Evolutionary conservation across 345 rosid species (phyloP), one percentile per base, ranked within the genome.

Genomic region (Sonneratia caseolaris): DNA sequence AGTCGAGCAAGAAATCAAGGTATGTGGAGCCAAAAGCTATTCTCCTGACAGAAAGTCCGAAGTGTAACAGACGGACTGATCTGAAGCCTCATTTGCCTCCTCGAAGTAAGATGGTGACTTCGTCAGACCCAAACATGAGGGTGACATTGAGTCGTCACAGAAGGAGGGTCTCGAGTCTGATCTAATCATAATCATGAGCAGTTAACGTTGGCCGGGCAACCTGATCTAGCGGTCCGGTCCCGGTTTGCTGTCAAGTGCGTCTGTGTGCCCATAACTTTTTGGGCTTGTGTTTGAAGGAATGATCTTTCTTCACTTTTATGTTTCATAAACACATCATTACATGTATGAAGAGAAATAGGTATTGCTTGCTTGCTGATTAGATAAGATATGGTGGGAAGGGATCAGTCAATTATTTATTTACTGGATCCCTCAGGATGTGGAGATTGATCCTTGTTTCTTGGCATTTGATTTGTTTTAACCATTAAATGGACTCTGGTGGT

Each of bases 51-150:
- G 85, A 79, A 59, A 80, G 80, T 57, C 88, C 86, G 10, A 89
- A 78, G 80, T 72, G 81, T 68, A 66, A 81, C 65, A 61, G 37
- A 27, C 77, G 24, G 55, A 73, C 55, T 9, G 77, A 77, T 71
- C 38, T 71, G 64, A 82, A 84, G 89, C 72, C 70, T 48, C 48
- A 68, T 56, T 79, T 82, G 57, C 72, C 70, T 70, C 79, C 84
- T 13, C 71, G 81, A 73, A 84, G 76, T 86, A 93, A 87, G 80
- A 70, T 83, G 76, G 86, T 91, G 48, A 82, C 87, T 49, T 80
- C 88, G 47, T 88, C 96, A 48, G 96, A 88, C 77, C 87, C 90
- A 18, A 88, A 85, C 84, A 73, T 88, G 48, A 88, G 86, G 74
- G 80, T 74, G 16, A 85, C 79, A 9, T 82, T 87, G 16, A 56